These are phyloP conservation scores for Cyphellophora europaea DNA, from an alignment of 2,329 filamentous ascomycete species.

Conservation along the genomic window DNA sequence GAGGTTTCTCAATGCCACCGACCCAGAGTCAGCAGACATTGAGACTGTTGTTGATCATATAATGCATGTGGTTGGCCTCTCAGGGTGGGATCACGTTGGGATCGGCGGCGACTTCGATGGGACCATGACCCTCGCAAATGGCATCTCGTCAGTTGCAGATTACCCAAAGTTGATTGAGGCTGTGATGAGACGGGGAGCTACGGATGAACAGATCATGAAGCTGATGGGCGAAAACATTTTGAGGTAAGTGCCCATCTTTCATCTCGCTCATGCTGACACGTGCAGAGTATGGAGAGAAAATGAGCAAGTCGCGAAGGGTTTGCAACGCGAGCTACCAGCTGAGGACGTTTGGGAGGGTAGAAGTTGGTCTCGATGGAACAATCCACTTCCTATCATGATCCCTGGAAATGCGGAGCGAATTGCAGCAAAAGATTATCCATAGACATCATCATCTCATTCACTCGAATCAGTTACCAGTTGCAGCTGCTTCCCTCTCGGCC, in stretches of 20 bases:
- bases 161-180: slow-evolving; percentile 26
- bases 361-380: no score
- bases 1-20: slow-evolving; percentile 21
- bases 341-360: no score
- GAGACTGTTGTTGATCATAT: slow-evolving; percentile 72
- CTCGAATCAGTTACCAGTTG: slow-evolving; percentile 1
- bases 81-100: slow-evolving; percentile 82
- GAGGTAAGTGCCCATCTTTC: no score
- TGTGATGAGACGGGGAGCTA: slow-evolving; percentile 29
- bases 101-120: slow-evolving; percentile 86
- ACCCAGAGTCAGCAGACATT: slow-evolving; percentile 32
- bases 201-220: slow-evolving; percentile 27
- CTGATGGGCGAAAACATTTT: slow-evolving; percentile 31
- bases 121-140: slow-evolving; percentile 25
- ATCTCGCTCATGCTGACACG: no score
- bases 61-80: slow-evolving; percentile 66
- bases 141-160: slow-evolving; percentile 22
- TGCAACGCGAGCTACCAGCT: no score
- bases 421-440: no score
- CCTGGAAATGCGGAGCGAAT: no score
- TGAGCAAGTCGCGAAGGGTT: no score
- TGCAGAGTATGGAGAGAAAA: no score
- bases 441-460: no score
- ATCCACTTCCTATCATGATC: no score
- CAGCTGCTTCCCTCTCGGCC: neutral